Evolutionary conservation across 257 asterid genomes (phyloP).

Genomic region (Petunia axillaris): DNA sequence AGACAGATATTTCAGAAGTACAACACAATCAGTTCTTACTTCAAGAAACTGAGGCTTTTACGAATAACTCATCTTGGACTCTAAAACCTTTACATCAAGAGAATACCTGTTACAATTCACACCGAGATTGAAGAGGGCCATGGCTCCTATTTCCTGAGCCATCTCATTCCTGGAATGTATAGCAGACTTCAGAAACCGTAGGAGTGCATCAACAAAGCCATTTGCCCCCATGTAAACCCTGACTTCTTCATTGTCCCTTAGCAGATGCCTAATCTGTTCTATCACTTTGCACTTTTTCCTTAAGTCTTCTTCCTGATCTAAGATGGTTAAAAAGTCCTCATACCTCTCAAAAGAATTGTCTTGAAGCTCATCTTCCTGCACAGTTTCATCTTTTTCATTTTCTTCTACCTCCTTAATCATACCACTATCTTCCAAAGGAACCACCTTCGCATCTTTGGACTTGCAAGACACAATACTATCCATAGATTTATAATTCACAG

Average conservation of each 20-base stretch:
- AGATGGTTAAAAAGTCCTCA: conserved; percentile 56
- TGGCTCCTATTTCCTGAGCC: conserved; percentile 94
- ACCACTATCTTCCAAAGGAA: conserved; percentile 79
- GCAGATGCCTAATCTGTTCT: conserved; percentile 77
- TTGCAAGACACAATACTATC: conserved; percentile 66
- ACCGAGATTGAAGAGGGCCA: conserved; percentile 98
- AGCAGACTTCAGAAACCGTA: conserved; percentile 73
- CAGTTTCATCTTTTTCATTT: conserved; percentile 58
- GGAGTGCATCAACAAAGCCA: conserved; percentile 84
- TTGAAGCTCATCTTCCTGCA: conserved; percentile 54
- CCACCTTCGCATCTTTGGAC: conserved; percentile 77
- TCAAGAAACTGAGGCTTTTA: too few species aligned
- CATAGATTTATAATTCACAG: conserved; percentile 59
- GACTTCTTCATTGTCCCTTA: conserved; percentile 93
- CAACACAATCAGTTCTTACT: too few species aligned
- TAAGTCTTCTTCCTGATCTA: conserved; percentile 58
- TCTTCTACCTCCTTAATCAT: conserved; percentile 76
- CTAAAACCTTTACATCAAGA: too few species aligned
- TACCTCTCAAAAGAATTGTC: conserved; percentile 53
- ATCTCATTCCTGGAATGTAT: conserved; percentile 52
- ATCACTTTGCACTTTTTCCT: conserved; percentile 71
- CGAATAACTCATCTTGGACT: too few species aligned
- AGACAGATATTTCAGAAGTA: too few species aligned
- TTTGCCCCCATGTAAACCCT: conserved; percentile 95
- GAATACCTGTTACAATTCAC: conserved; percentile 91